Base-by-base conservation (phyloP, 192 early-diverging fungal genomes). In the Funneliformis geosporum region DNA sequence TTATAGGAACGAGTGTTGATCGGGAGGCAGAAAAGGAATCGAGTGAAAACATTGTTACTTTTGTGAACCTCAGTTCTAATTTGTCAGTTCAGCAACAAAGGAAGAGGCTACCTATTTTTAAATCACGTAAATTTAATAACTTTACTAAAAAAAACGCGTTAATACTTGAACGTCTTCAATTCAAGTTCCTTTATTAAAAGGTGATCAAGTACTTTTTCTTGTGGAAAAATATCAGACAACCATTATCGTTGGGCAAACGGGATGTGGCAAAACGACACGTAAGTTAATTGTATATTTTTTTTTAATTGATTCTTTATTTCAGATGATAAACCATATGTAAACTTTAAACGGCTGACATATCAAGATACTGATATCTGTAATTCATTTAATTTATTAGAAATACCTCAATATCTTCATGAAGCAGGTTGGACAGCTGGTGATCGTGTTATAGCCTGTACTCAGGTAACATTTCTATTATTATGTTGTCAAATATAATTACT, bases 41-140 rank as follows among this genome's bases (percentile, higher is more conserved):
- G 21, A 87, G 83, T 60, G 84, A 88, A 43, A 68, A 65, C 16
- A 69, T 93, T 3, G 65, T 90, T 1, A 75, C 87, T 0, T 83
- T 84, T 80, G 86, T 83, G 5, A 82, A 90, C 65, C 78, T 83
- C 18, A 73, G 81, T 27, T 84, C 84, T 2, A 92, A 90, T 39
- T 71, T 97, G 65, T 83, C 91, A 3, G 85, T 94, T 67, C 86
- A 91, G 74, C 91, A 95, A 46, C 94, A 94, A 82, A 82, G 97
- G 42, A 90, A 93, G 67, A 89, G 90, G 11, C 87, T 99, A 71
- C 98, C 97, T 0, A 93, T 98, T 4, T 98, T 89, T 83, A 95
- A 94, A 69, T 87, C 95, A 72, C 92, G 96, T 83, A 89, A 89
- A 79, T 62, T 33, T 8, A 64, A 76, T 28, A 11, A 8, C 9